Base-by-base conservation (phyloP, 176 grass and related monocot genomes). In the Phoenix roebelenii region DNA sequence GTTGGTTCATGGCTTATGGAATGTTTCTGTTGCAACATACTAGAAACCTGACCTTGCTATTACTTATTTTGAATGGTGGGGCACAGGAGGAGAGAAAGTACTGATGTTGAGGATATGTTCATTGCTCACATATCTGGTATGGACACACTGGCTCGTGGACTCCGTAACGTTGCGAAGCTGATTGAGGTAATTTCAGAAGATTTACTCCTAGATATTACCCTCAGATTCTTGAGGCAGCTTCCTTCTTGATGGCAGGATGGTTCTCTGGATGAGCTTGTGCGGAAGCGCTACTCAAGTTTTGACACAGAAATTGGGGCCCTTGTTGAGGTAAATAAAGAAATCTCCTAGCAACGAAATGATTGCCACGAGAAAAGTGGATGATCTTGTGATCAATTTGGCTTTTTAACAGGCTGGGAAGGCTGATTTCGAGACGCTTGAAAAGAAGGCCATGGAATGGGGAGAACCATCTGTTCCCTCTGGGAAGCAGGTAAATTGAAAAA, bases 121-220 rank as follows among this genome's bases (percentile, higher is more conserved):
- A 74, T 97, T 68, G 93, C 93, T 70, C 93, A 97, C 69, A 88
- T 97, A 52, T 85, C 84, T 1, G 93, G 84, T n/a, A 97, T 97
- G 93, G 93, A 97, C 59, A 97, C 87, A 51, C 64, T 97, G 22
- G 84, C 93, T 5, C 87, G 87, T 19, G 93, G 93, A 62, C 93
- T 97, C 29, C 73, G 79, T 6, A 97, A 88, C 22, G 87, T 88
- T 50, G 92, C 24, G 15, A 97, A 88, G 64, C 72, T 97, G 51
- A 85, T 80, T 1, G 79, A 88, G 88, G 93, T 97, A 88, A 76
- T 4, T 50, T 72, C 14, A 44, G 6, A 58, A 65, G 58, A n/a
- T 25, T 52, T 63, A 73, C 15, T 61, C 20, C 16, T 58, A 59
- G 19, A 24, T 2, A 51, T 69, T 53, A 28, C 9, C 6, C 18